Evolutionary conservation across 129 eudicot species (phyloP).

Genomic region (Deinandra increscens): DNA sequence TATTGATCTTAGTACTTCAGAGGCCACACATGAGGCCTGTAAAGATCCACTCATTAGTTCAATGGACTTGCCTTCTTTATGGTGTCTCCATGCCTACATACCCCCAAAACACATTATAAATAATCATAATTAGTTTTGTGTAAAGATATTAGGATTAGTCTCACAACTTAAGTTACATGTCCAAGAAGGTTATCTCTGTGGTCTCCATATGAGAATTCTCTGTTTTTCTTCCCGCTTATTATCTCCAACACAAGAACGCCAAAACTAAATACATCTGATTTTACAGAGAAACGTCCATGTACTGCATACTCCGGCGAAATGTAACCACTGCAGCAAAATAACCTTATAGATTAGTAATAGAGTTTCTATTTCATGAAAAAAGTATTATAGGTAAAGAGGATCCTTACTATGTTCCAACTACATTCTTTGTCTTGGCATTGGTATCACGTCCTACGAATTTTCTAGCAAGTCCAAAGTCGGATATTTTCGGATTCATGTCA

Average conservation of each 20-base stretch:
- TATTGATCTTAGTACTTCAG: neutral
- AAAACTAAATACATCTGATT: conserved; percentile 34
- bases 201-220: conserved; percentile 24
- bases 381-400: neutral
- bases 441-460: neutral
- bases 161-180: conserved; percentile 26
- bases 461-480: conserved; percentile 11
- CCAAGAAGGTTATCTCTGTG: conserved; percentile 41
- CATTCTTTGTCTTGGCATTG: neutral
- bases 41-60: neutral
- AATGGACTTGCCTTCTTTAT: neutral
- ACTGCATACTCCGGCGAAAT: conserved; percentile 31
- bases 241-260: conserved; percentile 35
- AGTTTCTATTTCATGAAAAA: neutral
- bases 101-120: neutral
- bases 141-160: neutral
- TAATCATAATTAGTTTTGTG: neutral
- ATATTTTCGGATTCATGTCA: conserved; percentile 7
- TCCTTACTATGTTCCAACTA: conserved; percentile 18
- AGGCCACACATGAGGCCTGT: neutral
- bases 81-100: neutral
- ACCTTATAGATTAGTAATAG: neutral
- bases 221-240: conserved; percentile 28
- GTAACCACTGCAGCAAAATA: conserved; percentile 20
- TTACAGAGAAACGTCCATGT: conserved; percentile 23